Percentiles rank a stretch among this genome's conserved stretches.
phyloP scores from a whole-genome alignment of 495 filamentous ascomycete species.

The Aspergillus cristatus region DNA sequence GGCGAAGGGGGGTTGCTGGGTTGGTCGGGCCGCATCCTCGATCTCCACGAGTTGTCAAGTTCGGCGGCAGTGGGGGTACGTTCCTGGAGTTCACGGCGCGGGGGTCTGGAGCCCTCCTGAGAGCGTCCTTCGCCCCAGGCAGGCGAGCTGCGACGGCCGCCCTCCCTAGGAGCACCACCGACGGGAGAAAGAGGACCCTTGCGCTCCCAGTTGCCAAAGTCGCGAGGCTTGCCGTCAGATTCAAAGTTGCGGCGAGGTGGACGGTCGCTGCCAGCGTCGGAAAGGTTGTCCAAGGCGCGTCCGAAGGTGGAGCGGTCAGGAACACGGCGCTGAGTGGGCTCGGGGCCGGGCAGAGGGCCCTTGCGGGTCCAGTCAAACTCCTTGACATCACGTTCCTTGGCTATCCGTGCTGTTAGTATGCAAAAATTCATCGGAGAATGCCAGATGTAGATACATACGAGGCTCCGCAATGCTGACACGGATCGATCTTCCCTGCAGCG shows the following conservation, averaged over 20 bases:
- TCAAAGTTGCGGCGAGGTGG: constrained; percentile 43
- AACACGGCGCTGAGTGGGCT: constrained; percentile 35
- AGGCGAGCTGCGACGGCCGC: constrained; percentile 61
- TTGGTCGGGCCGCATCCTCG: constrained; percentile 73
- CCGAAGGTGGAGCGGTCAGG: constrained; percentile 40
- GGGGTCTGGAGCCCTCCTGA: constrained; percentile 73
- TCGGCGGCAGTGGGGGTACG: constrained; percentile 76
- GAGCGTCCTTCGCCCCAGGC: constrained; percentile 80
- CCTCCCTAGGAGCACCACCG: constrained; percentile 51
- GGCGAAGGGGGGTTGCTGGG: constrained; percentile 50
- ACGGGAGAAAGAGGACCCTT: constrained; percentile 82
- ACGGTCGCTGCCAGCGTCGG: constrained; percentile 45
- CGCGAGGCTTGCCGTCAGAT: constrained; percentile 75
- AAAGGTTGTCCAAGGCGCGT: constrained; percentile 41
- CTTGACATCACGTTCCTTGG: constrained; percentile 54
- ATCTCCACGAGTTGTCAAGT: constrained; percentile 78
- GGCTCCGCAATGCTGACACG: constrained; percentile 81
- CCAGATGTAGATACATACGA: constrained; percentile 46
- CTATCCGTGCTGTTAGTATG: constrained; percentile 39
- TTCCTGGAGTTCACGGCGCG: constrained; percentile 71
- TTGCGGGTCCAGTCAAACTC: constrained; percentile 76
- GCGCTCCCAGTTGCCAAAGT: constrained; percentile 91
- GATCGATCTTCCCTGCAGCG: constrained; percentile 79
- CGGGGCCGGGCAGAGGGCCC: constrained; percentile 71
- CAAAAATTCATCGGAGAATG: constrained; percentile 1